Evolutionary conservation across 805 yeast genomes (phyloP).

Genomic region (Candida tallmaniae): DNA sequence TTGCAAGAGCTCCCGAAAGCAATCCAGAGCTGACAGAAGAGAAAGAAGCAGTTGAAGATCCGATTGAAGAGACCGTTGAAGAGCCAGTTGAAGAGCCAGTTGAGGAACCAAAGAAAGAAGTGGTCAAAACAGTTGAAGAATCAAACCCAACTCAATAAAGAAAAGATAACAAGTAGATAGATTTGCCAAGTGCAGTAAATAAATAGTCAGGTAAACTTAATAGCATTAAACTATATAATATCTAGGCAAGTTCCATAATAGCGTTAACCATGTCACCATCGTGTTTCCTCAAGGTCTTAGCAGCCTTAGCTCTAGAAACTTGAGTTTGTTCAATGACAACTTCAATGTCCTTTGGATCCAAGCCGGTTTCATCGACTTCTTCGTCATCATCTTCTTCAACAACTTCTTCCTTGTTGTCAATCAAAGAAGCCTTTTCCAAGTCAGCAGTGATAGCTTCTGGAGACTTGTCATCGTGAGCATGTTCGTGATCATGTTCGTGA

Average conservation of each 20-base stretch:
- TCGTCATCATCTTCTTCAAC: conserved; percentile 58
- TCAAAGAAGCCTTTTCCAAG: conserved; percentile 43
- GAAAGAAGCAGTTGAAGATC: no score
- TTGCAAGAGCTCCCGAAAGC: no score
- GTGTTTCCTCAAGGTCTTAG: conserved; percentile 82
- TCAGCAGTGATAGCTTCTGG: conserved; percentile 82
- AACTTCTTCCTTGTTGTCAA: conserved; percentile 28
- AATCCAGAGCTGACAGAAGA: no score
- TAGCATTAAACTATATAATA: not conserved
- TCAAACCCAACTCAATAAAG: not conserved
- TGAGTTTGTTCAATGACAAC: conserved; percentile 89
- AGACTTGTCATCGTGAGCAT: conserved; percentile 45
- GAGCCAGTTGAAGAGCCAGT: not conserved
- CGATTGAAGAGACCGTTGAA: not conserved
- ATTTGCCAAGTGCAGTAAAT: not conserved
- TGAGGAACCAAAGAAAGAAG: not conserved
- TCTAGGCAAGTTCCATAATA: conserved; percentile 70
- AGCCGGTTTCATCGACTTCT: conserved; percentile 80
- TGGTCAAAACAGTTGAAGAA: not conserved
- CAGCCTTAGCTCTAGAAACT: conserved; percentile 86
- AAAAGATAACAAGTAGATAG: not conserved
- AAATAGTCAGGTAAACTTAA: not conserved
- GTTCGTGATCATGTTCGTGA: conserved; percentile 14
- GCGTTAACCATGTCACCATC: conserved; percentile 95
- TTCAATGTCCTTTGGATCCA: conserved; percentile 76